A percentile compares a stretch with the other conserved stretches of the same genome.
Conservation (phyloP, 768 basidiomycete genomes). For the Mycena indigotica region DNA sequence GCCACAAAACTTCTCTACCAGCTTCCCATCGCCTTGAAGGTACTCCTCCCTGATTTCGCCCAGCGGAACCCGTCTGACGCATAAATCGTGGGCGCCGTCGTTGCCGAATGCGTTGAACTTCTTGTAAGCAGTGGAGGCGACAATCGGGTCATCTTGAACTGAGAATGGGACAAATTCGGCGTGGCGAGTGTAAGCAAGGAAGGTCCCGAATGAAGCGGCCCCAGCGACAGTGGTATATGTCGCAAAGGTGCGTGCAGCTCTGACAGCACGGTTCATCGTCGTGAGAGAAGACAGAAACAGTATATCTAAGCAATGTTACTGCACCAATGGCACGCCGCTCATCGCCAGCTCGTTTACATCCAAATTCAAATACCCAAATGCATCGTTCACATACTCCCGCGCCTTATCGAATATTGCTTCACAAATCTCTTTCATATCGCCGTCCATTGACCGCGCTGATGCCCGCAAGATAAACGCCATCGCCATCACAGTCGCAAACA, state of each 20-base stretch:
- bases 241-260: constrained; percentile 12
- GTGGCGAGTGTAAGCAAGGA: constrained; percentile 20
- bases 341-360: neutral
- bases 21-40: constrained; percentile 17
- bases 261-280: constrained; percentile 15
- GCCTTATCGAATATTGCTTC: neutral
- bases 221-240: constrained; percentile 14
- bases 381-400: neutral
- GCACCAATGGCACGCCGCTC: neutral
- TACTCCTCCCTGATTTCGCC: constrained; percentile 18
- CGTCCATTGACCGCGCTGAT: neutral
- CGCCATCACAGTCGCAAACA: neutral
- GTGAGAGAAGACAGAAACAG: neutral
- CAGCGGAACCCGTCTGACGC: constrained; percentile 20
- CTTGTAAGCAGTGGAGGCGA: constrained; percentile 13
- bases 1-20: constrained; percentile 20
- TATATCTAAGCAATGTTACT: neutral
- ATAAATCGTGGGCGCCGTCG: constrained; percentile 11
- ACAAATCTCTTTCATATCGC: neutral
- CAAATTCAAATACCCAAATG: too few relatives aligned
- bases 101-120: constrained; percentile 22
- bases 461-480: neutral
- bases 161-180: constrained; percentile 16
- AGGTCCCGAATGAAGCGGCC: constrained; percentile 17
- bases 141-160: constrained; percentile 10